Conservation (phyloP, 148 eudicot species). For the Pharnaceum exiguum region DNA sequence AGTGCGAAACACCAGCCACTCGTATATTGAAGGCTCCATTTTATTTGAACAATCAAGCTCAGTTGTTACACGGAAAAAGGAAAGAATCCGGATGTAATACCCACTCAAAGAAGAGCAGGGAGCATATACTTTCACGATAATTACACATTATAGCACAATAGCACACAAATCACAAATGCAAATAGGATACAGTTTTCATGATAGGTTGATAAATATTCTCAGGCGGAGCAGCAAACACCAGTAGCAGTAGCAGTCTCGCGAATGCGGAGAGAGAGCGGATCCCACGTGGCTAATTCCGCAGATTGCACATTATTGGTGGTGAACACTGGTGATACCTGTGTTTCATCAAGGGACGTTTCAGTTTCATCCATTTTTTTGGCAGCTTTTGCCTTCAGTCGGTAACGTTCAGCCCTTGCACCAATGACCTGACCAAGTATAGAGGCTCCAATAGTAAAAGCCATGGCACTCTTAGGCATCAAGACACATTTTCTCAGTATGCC, state of each 20-base stretch:
- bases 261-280: slow-evolving; percentile 31
- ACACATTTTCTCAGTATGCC: slow-evolving; percentile 84
- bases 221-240: slow-evolving; percentile 39
- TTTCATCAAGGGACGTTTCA: slow-evolving; percentile 20
- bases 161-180: slow-evolving; percentile 9
- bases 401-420: slow-evolving; percentile 90
- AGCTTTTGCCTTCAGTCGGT: slow-evolving; percentile 57
- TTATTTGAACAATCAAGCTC: slow-evolving; percentile 1
- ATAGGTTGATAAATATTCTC: background rate
- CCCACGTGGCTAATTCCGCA: slow-evolving; percentile 52
- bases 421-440: slow-evolving; percentile 89
- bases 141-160: slow-evolving; percentile 11
- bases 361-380: slow-evolving; percentile 19
- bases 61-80: background rate
- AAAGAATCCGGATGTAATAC: background rate
- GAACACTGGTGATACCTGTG: slow-evolving; percentile 14
- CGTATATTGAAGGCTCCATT: too few relatives aligned
- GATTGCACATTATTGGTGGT: slow-evolving; percentile 29
- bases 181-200: background rate
- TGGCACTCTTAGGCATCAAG: slow-evolving; percentile 91
- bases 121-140: background rate
- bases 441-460: slow-evolving; percentile 96
- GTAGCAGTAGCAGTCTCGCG: slow-evolving; percentile 33
- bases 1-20: too few relatives aligned
- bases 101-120: background rate